These are phyloP conservation scores for Eucalyptus leucophloia DNA, from an alignment of 345 rosid species.

Conservation along the genomic window DNA sequence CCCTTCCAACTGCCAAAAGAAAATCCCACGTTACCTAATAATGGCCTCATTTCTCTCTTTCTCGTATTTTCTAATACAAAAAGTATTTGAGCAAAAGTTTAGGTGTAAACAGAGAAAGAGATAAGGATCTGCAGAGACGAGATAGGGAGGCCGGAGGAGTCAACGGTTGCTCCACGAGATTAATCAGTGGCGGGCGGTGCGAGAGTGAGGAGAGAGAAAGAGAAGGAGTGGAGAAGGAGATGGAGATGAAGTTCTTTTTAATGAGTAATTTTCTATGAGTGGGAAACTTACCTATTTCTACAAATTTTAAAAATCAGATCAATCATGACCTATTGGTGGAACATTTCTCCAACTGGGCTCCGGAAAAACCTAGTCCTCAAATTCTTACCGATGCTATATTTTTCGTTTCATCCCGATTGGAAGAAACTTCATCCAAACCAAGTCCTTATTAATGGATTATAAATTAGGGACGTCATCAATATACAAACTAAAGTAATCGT, in stretches of 20 bases:
- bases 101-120: background rate
- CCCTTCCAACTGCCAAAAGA: background rate
- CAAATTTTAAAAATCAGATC: background rate
- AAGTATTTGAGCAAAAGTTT: background rate
- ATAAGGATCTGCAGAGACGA: background rate
- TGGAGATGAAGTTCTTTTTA: background rate
- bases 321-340: background rate
- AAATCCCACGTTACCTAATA: background rate
- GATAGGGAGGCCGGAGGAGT: background rate
- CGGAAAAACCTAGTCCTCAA: background rate
- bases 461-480: background rate
- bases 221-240: background rate
- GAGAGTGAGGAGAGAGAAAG: background rate
- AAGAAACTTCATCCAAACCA: background rate
- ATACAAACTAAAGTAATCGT: background rate
- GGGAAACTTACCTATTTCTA: background rate
- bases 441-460: background rate
- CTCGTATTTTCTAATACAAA: background rate
- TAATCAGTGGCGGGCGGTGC: background rate
- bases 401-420: background rate
- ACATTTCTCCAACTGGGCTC: background rate
- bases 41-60: background rate
- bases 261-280: background rate
- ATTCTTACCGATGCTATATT: background rate
- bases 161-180: background rate